Evolutionary conservation across 2,329 filamentous ascomycete species (phyloP), one percentile per base, ranked within the genome.

Genomic region (Lecanosticta acicola): DNA sequence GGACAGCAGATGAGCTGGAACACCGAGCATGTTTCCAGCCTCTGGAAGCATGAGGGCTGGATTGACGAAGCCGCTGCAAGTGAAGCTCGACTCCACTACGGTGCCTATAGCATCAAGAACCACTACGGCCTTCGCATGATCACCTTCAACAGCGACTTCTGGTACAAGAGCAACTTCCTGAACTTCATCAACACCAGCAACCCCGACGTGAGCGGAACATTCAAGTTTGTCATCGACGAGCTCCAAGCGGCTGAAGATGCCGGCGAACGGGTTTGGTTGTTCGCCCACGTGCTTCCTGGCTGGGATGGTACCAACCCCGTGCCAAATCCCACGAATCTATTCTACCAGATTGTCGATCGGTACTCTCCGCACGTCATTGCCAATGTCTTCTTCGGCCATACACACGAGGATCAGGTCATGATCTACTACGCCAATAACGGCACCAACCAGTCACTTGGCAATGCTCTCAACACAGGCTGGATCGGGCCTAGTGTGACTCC

Each of bases 1-100:
- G 75, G 76, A 1, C 61, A 73, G 49, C 77, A 81, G 52, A 72
- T 76, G 51, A 76, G 71, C 42, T 80, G 77, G 77, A 78, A 79
- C 53, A 79, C 75, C 52, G 67, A 78, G 19, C 76, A 79, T 52
- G 66, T 80, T 13, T 68, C 76, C n/a, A 64, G 63, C 10, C 64
- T 80, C 0, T 80, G 77, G 77, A 65, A 73, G 51, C 71, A 79
- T 46, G 73, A 78, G 48, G 73, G 73, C 14, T 80, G 77, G 76
- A 70, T 80, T 40, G 68, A 70, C 47, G 58, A 61, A 9, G 54
- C 64, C 11, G 68, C 69, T 3, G 74, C 72, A 1, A 59, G 66
- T 2, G 57, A 77, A 56, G 77, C 77, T 2, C 62, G 68, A 2
- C 62, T 70, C 4, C 77, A 81, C 55, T 80, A 80, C 48, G 76